These are phyloP conservation scores for Pisolithus orientalis DNA, from an alignment of 768 basidiomycete species.

Conservation along the genomic window DNA sequence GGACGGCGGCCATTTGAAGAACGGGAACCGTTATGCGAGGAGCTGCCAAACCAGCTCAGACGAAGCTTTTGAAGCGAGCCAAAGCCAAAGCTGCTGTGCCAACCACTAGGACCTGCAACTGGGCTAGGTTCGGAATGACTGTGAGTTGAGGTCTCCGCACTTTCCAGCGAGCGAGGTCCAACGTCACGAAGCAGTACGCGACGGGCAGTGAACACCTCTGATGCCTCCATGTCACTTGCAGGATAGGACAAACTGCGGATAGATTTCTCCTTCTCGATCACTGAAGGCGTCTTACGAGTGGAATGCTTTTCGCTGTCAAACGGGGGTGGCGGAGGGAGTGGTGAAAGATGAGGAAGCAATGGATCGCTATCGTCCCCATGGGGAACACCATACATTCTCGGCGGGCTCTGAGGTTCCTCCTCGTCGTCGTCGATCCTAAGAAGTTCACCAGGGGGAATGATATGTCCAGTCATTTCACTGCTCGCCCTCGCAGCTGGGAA, in stretches of 20 bases:
- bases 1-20: slow-evolving; percentile 20
- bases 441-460: slow-evolving; percentile 32
- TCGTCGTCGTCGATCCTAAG: slow-evolving; percentile 31
- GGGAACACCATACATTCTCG: slow-evolving; percentile 23
- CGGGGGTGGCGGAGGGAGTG: slow-evolving; percentile 35
- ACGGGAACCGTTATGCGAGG: slow-evolving; percentile 25
- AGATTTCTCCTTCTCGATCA: slow-evolving; percentile 29
- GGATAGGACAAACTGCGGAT: slow-evolving; percentile 28
- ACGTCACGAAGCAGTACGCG: slow-evolving; percentile 35
- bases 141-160: slow-evolving; percentile 10
- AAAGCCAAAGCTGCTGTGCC: slow-evolving; percentile 38
- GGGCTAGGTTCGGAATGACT: slow-evolving; percentile 11
- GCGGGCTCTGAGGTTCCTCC: slow-evolving; percentile 18
- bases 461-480: slow-evolving; percentile 28
- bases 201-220: slow-evolving; percentile 30
- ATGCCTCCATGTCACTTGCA: slow-evolving; percentile 26
- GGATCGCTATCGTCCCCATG: slow-evolving; percentile 13
- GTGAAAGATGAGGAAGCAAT: slow-evolving; percentile 23
- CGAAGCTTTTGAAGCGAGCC: slow-evolving; percentile 44
- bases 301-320: slow-evolving; percentile 28
- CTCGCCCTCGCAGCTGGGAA: slow-evolving; percentile 20
- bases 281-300: slow-evolving; percentile 17
- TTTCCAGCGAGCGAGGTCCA: slow-evolving; percentile 19
- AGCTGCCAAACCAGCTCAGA: slow-evolving; percentile 51
- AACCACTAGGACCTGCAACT: slow-evolving; percentile 24